Evolutionary conservation across 192 early-diverging fungal genomes (phyloP).

Genomic region (Chytriomyces confervae): DNA sequence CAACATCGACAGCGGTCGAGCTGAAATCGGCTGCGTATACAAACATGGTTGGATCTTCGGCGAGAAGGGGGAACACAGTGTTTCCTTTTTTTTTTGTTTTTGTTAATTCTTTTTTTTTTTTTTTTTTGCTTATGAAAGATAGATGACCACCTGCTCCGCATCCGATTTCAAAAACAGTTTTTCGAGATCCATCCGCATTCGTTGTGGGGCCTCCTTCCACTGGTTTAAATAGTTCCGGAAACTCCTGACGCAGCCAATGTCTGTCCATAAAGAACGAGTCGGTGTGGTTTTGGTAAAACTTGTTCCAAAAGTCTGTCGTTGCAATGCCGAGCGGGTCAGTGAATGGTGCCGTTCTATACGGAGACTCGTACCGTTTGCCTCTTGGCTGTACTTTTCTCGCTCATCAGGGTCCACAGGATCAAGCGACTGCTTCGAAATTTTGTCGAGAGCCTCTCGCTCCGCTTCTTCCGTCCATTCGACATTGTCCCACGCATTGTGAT

Average conservation of each 20-base stretch:
- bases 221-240: constrained; percentile 57
- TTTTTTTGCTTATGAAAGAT: background rate
- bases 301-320: constrained; percentile 58
- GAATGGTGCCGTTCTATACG: constrained; percentile 58
- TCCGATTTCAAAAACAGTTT: constrained; percentile 85
- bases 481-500: constrained; percentile 98
- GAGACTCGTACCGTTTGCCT: constrained; percentile 3
- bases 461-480: constrained; percentile 89
- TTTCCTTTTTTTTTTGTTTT: background rate
- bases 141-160: constrained; percentile 83
- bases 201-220: constrained; percentile 23
- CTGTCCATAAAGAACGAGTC: constrained; percentile 71
- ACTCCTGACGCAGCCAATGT: constrained; percentile 61
- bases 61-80: constrained; percentile 90
- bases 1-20: constrained; percentile 85
- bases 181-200: constrained; percentile 28
- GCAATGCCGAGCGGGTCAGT: constrained; percentile 71
- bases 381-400: constrained; percentile 24
- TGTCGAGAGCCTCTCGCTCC: constrained; percentile 73
- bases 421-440: constrained; percentile 75
- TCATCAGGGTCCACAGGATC: constrained; percentile 70
- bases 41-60: constrained; percentile 72
- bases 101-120: background rate
- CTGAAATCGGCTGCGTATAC: constrained; percentile 96
- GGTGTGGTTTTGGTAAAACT: constrained; percentile 62